Percentiles rank a stretch among this genome's conserved stretches.
phyloP scores from a whole-genome alignment of 352 stramenopile species.

The Phytophthora parvispora region DNA sequence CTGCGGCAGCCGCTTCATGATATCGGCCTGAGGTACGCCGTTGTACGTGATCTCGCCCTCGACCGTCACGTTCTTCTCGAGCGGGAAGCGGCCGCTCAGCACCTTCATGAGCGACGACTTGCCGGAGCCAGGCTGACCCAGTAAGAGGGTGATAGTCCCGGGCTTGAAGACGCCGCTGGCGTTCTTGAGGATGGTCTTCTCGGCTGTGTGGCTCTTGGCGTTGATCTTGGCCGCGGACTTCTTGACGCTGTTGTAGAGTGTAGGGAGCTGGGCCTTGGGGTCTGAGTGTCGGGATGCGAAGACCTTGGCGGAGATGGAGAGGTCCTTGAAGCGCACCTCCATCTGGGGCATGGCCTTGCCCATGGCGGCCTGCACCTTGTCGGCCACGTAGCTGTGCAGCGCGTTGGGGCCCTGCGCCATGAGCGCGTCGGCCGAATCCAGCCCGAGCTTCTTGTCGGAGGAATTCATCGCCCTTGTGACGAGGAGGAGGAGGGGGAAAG shows the following conservation, averaged over 20 bases:
- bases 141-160: constrained; percentile 35
- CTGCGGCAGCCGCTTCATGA: constrained; percentile 51
- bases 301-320: constrained; percentile 35
- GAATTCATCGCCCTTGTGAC: constrained; percentile 11
- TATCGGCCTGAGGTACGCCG: constrained; percentile 31
- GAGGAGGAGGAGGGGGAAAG: constrained; percentile 12
- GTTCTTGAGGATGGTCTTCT: constrained; percentile 12
- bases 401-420: constrained; percentile 42
- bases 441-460: constrained; percentile 21
- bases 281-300: constrained; percentile 28
- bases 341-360: constrained; percentile 56
- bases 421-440: constrained; percentile 39
- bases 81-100: constrained; percentile 49
- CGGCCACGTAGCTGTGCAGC: constrained; percentile 50
- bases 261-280: constrained; percentile 43
- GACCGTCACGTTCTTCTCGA: constrained; percentile 48
- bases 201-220: neutral
- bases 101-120: constrained; percentile 42
- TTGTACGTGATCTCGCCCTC: constrained; percentile 64
- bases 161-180: constrained; percentile 59
- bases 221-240: neutral
- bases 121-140: constrained; percentile 31
- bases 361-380: constrained; percentile 40
- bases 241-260: constrained; percentile 42
- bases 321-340: constrained; percentile 42